Base-by-base conservation (phyloP, 1,284 basidiomycete species). In the Leccinum subfulvum region DNA sequence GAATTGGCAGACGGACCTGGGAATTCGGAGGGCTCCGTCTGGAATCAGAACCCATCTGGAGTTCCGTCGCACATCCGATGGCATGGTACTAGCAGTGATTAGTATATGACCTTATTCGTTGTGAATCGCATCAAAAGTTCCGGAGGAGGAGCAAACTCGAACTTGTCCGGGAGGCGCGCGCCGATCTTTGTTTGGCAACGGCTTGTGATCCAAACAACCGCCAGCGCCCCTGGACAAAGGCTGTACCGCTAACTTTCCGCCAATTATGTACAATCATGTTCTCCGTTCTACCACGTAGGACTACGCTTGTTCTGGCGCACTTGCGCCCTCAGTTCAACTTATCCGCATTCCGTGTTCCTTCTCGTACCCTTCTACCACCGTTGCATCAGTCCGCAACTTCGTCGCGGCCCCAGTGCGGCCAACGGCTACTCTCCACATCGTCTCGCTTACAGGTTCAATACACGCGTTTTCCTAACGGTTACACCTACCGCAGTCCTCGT, bases 391-490 rank as follows among this genome's bases (percentile, higher is more conserved):
- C 58, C 28, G 47, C 59, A 35, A 53, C 64, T 21, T n/a, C 39
- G 1, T 28, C 41, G 7, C 60, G 51, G 4, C 60, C 56, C 57
- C 63, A 44, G 33, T 16, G 23, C 21, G 21, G 39, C 55, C 65
- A 60, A 37, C 66, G 65, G 4, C 64, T 60, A 23, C 68, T 76
- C 35, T 71, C 74, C 9, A 47, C 64, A 21, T 70, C 74, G 3
- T 28, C 70, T 44, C 69, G 44, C 52, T 56, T 8, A 10, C 68
- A 58, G 47, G 64, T 41, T 30, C 72, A 73, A 44, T 76, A 73
- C 4, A 73, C 62, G 16, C 73, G 72, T 26, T 73, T 76, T 57
- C 61, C 75, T 4, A 35, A 66, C 26, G 39, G 52, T 8, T 30
- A 66, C 49, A 54, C 56, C 8, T 21, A 74, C 16, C 10, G 41